Base-by-base conservation (phyloP, 345 rosid genomes). In the Garcia nutans region DNA sequence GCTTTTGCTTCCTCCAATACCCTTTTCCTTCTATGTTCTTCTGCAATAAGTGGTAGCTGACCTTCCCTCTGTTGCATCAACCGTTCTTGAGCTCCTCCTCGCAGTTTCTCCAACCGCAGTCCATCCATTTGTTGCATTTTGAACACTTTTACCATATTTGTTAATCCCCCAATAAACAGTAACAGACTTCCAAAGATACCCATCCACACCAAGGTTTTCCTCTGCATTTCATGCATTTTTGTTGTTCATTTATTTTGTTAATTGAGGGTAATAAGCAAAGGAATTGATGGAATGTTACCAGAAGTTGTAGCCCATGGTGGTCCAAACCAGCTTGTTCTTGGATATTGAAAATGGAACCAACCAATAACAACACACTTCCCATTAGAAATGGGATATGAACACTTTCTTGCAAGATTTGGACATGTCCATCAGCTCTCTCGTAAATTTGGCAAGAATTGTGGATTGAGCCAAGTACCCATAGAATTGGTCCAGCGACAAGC, bases 361-460 rank as follows among this genome's bases (percentile, higher is more conserved):
- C 92, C 68, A 87, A 66, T 42, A 89, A 86, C 80, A 92, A 11
- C 73, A 89, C 65, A 68, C 97, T 88, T 20, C 94, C 94, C 15
- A 84, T 78, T 60, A 93, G 76, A 77, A 96, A 92, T 1, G 97
- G 98, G 66, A 90, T 77, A 44, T 88, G 91, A 59, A 92, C 92
- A 74, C 89, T 76, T 54, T 87, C 86, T 70, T 95, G 97, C 83
- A 91, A 70, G 75, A 91, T 86, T 82, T 93, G 97, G 31, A 88
- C 92, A 58, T 90, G 97, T 6, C 89, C 94, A 74, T 92, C 93
- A 2, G 96, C 96, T 82, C 93, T 83, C 84, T 92, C 96, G 44
- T 93, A 96, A 74, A 88, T 87, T 79, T 93, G 98, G 80, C 98
- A 93, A 8, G 92, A 88, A 88, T 93, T 95, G 77, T 86, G 94